A percentile compares a stretch with the other conserved stretches of the same genome.
phyloP scores from a whole-genome alignment of 106 monocot genomes.

The Acorus calamus region DNA sequence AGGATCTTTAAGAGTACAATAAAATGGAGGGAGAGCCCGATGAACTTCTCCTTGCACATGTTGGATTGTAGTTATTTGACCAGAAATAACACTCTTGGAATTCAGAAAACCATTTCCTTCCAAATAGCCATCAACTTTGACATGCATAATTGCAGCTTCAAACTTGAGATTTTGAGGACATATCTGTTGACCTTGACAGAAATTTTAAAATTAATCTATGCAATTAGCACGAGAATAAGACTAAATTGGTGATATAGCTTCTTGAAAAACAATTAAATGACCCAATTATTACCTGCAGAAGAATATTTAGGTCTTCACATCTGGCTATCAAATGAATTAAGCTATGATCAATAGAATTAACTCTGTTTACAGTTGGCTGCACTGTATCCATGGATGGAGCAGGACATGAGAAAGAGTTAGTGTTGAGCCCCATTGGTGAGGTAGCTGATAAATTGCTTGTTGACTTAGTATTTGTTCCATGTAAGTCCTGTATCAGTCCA shows the following conservation, averaged over 20 bases:
- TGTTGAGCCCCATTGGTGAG: slow-evolving; percentile 11
- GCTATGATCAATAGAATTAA: slow-evolving; percentile 10
- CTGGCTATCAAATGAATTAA: slow-evolving; percentile 45
- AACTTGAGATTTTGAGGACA: slow-evolving; percentile 41
- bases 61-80: slow-evolving; percentile 18
- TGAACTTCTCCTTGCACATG: slow-evolving; percentile 37
- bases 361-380: slow-evolving; percentile 21
- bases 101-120: slow-evolving; percentile 7
- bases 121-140: slow-evolving; percentile 57
- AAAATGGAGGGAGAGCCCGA: slow-evolving; percentile 46
- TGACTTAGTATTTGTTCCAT: slow-evolving; percentile 6
- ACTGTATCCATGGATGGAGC: slow-evolving; percentile 33
- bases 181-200: slow-evolving; percentile 46
- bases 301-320: slow-evolving; percentile 39
- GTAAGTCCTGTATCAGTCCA: slow-evolving; percentile 5
- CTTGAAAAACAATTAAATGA: slow-evolving; percentile 1
- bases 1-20: slow-evolving; percentile 16
- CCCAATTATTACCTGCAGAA: slow-evolving; percentile 49
- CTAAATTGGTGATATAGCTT: too few species aligned
- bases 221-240: neutral
- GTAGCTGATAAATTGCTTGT: slow-evolving; percentile 6
- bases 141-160: slow-evolving; percentile 36
- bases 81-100: slow-evolving; percentile 1
- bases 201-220: slow-evolving; percentile 14
- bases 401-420: slow-evolving; percentile 33